Base-by-base conservation (phyloP, 371 early-diverging fungal genomes). In the Actinomortierella ambigua region DNA sequence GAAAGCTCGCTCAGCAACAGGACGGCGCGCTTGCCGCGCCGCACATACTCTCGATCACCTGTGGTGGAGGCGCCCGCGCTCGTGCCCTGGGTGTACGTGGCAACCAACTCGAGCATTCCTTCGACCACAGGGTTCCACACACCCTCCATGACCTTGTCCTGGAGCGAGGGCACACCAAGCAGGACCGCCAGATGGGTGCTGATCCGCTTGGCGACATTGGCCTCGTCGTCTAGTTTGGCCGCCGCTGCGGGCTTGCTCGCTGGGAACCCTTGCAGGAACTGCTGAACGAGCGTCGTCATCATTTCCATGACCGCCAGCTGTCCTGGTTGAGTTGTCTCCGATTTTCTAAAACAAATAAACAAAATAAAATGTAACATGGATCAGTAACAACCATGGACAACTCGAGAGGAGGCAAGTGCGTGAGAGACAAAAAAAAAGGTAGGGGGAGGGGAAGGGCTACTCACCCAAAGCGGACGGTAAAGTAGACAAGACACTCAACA, bases 401-500 rank as follows among this genome's bases (percentile, higher is more conserved):
- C n/a, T n/a, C n/a, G n/a, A n/a, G n/a, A n/a, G n/a, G n/a, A n/a
- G n/a, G n/a, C n/a, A n/a, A n/a, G n/a, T n/a, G n/a, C n/a, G n/a
- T n/a, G n/a, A n/a, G n/a, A n/a, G n/a, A n/a, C n/a, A n/a, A n/a
- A n/a, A n/a, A n/a, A n/a, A n/a, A n/a, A n/a, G n/a, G n/a, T n/a
- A n/a, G n/a, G 50, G 17, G 6, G 6, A 27, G 6, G 50, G 18
- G 23, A 24, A 24, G 41, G 13, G 43, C 6, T 34, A n/a, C 69
- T 53, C 69, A 83, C 85, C 82, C 81, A 48, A 79, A 60, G 14
- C 77, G 77, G 7, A 80, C 75, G 20, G 78, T 75, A 65, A 81
- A 84, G 50, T 84, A 88, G 5, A 85, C 75, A 43, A 82, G 56
- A 54, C 88, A 88, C 58, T 88, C 88, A 13, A 71, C 29, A 67